Percentiles rank a stretch among this genome's conserved stretches.
Evolutionary conservation across 352 stramenopile genomes (phyloP).

Genomic region (Globisporangium cederbergense): DNA sequence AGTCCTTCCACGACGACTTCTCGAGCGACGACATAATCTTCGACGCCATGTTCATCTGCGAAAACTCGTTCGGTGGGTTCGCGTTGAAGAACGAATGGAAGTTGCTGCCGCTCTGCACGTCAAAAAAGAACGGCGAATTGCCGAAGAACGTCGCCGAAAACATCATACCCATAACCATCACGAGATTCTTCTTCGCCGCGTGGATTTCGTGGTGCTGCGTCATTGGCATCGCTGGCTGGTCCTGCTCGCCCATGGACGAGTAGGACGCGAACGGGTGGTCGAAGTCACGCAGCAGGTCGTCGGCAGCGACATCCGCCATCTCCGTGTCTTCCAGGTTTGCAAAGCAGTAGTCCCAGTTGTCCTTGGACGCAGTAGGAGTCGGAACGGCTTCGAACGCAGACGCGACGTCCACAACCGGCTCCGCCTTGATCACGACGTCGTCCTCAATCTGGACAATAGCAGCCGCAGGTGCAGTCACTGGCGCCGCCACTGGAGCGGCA

Average conservation of each 20-base stretch:
- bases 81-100: constrained; percentile 83
- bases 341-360: constrained; percentile 59
- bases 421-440: constrained; percentile 57
- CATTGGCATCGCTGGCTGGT: constrained; percentile 17
- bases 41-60: constrained; percentile 84
- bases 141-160: constrained; percentile 85
- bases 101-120: constrained; percentile 66
- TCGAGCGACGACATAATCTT: constrained; percentile 83
- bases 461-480: not conserved
- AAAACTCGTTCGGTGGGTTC: constrained; percentile 71
- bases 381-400: constrained; percentile 27
- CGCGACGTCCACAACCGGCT: constrained; percentile 27
- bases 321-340: constrained; percentile 55
- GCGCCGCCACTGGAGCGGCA: constrained; percentile 1
- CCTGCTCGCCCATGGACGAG: constrained; percentile 16
- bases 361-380: constrained; percentile 15
- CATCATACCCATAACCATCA: constrained; percentile 89
- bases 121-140: constrained; percentile 67
- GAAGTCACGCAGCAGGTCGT: constrained; percentile 71
- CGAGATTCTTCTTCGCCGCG: constrained; percentile 85
- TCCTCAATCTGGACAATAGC: constrained; percentile 14
- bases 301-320: constrained; percentile 48
- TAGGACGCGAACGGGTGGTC: constrained; percentile 58
- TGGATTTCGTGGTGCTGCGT: constrained; percentile 69
- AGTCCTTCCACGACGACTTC: constrained; percentile 88